Conservation (phyloP, 352 stramenopile species). For the Pilasporangium apinafurcum region DNA sequence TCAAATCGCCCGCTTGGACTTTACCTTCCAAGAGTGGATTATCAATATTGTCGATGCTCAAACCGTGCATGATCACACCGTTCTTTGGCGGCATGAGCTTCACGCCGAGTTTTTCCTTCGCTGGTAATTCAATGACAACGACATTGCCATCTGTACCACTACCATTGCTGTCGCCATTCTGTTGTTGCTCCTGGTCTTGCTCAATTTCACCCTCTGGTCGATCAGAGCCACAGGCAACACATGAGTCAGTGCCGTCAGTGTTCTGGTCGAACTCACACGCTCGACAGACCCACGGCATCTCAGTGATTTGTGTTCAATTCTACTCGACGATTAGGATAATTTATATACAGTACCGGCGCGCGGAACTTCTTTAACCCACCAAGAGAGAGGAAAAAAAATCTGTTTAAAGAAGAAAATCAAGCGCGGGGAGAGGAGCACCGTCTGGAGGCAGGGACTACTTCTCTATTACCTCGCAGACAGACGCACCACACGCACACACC, state of each 20-base stretch:
- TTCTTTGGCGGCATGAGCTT: slow-evolving; percentile 82
- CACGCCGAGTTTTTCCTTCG: slow-evolving; percentile 83
- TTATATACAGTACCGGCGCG: too few relatives aligned
- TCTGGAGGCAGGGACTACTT: too few relatives aligned
- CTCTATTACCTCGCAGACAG: too few relatives aligned
- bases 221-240: slow-evolving; percentile 55
- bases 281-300: slow-evolving; percentile 59
- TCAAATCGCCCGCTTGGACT: slow-evolving; percentile 73
- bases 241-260: slow-evolving; percentile 47
- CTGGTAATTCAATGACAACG: slow-evolving; percentile 72
- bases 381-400: too few relatives aligned
- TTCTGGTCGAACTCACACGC: slow-evolving; percentile 61
- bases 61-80: slow-evolving; percentile 74
- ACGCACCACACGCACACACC: too few relatives aligned
- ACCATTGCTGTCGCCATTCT: too few relatives aligned
- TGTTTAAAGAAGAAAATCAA: too few relatives aligned
- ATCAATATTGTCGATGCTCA: slow-evolving; percentile 85
- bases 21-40: slow-evolving; percentile 81
- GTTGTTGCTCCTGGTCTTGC: background rate
- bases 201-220: slow-evolving; percentile 15
- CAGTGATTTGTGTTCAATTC: slow-evolving; percentile 2
- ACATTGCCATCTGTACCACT: slow-evolving; percentile 25
- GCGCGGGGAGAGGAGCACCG: too few relatives aligned
- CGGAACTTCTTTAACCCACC: too few relatives aligned
- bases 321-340: too few relatives aligned